Conservation (phyloP, 495 filamentous ascomycete genomes). For the Penicillium robsamsonii region DNA sequence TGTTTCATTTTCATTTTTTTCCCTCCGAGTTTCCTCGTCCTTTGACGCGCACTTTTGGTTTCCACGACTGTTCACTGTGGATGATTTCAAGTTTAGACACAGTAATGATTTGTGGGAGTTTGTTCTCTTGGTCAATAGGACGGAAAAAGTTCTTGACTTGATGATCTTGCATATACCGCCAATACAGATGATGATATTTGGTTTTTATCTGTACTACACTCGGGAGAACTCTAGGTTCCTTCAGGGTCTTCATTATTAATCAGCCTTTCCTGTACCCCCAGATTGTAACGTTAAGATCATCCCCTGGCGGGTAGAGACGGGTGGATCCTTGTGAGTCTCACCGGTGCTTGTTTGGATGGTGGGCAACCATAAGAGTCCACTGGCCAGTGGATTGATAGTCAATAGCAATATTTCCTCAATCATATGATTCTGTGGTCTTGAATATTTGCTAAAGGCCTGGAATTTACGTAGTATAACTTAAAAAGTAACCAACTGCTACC, state of each 20-base stretch:
- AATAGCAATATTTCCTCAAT: neutral
- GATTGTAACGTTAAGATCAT: neutral
- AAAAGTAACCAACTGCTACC: neutral
- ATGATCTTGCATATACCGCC: conserved; percentile 33
- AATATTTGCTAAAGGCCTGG: neutral
- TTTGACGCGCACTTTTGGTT: conserved; percentile 18
- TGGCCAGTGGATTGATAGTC: neutral
- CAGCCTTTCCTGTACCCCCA: neutral
- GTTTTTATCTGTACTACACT: neutral
- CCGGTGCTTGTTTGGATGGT: neutral
- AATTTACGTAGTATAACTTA: neutral
- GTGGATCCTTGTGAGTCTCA: neutral
- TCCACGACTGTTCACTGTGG: conserved; percentile 16
- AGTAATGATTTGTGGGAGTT: conserved; percentile 24
- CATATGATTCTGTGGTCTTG: neutral
- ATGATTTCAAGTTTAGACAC: conserved; percentile 11
- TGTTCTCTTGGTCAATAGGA: conserved; percentile 27
- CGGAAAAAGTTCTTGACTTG: conserved; percentile 32
- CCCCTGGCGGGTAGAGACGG: neutral
- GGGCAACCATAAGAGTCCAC: too few relatives aligned
- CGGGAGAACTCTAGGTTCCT: neutral
- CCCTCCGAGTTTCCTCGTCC: conserved; percentile 10
- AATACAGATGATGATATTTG: conserved; percentile 23
- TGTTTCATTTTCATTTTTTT: conserved; percentile 12
- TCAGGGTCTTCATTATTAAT: neutral